Evolutionary conservation across 2,329 filamentous ascomycete species (phyloP), one percentile per base, ranked within the genome.

Genomic region (Alternaria novae-zelandiae): DNA sequence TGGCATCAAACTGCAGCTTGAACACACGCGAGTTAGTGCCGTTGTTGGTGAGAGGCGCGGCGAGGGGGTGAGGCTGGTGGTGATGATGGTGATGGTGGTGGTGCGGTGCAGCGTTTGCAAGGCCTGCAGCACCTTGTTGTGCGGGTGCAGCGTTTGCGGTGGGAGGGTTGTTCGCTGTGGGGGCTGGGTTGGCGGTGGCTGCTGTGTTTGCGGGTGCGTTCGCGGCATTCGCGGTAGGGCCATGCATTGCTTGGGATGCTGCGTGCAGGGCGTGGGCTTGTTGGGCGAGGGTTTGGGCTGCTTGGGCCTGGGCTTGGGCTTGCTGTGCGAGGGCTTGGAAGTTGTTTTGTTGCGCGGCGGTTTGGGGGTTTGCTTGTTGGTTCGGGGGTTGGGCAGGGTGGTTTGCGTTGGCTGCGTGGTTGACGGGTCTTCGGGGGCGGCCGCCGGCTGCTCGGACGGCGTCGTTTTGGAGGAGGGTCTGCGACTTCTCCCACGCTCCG

Each of bases 1-100:
- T 88, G 1, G 94, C 92, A 77, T 99, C 96, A 71, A 97, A 99
- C 79, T 99, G 96, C 36, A 98, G 85, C 81, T 99, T 99, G 84
- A 98, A 99, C 4, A 99, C 92, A 23, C 96, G 81, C 11, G 87
- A 86, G 36, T 84, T 85, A 17, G 76, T 78, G 28, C 71, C 72
- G 56, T 82, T 81, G 25, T 63, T 73, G 57, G 68, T 71, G 30
- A 72, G 66, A 5, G 68, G 71, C 13, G 65, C 71, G 13, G 68
- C 70, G 21, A 72, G 70, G 20, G 68, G 71, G 57, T 74, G 71
- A 12, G 74, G 73, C 45, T 75, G 73, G 60, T 78, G 75, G 17
- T 78, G 78, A 36, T 74, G 76, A 54, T 76, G 75, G 28, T 74
- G 73, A 47, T 71, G 71, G 26, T 72, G 70, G 36, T 69, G 69